Percentiles rank a stretch among this genome's conserved stretches.
These are phyloP conservation scores for Botrytis tulipae DNA, from an alignment of 2,329 filamentous ascomycete genomes.

Conservation along the genomic window DNA sequence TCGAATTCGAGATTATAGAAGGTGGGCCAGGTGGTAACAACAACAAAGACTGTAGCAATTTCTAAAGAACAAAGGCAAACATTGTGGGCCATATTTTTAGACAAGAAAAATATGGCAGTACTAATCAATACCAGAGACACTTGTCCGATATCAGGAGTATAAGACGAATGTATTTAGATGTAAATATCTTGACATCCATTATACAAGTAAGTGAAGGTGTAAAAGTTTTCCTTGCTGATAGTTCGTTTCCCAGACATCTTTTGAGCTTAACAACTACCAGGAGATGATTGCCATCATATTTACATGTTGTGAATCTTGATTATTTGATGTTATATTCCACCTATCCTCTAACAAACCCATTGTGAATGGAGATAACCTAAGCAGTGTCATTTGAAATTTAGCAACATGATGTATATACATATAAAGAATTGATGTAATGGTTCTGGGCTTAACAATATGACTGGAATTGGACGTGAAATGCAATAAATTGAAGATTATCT, in stretches of 20 bases:
- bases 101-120: neutral
- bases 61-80: neutral
- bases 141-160: neutral
- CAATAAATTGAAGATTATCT: neutral
- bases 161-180: neutral
- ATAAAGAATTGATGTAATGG: neutral
- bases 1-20: neutral
- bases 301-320: neutral
- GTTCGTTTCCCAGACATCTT: neutral
- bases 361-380: neutral
- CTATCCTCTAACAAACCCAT: neutral
- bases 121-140: neutral
- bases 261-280: neutral
- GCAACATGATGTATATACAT: neutral
- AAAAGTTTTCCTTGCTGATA: neutral
- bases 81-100: neutral
- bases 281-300: neutral
- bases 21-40: neutral
- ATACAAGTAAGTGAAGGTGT: neutral
- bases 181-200: neutral
- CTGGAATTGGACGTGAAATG: neutral
- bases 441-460: neutral
- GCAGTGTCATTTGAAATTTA: neutral
- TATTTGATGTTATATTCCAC: neutral
- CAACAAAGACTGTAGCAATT: neutral